Conservation (phyloP, 805 yeast genomes). For the Kodamaea kaohsiungensis region DNA sequence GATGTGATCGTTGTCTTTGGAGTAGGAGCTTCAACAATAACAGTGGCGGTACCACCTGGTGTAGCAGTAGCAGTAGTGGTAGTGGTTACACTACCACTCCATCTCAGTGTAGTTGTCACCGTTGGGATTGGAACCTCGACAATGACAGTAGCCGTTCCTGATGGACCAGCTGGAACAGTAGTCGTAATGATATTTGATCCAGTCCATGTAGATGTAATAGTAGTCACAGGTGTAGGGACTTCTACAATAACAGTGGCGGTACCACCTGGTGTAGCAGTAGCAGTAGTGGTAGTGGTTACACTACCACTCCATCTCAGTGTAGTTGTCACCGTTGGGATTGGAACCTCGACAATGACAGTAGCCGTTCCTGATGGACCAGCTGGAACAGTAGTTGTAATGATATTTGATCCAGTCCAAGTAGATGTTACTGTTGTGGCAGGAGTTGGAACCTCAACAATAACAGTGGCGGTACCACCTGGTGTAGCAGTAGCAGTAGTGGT, state of each 20-base stretch:
- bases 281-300: slow-evolving; percentile 9
- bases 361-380: slow-evolving; percentile 7
- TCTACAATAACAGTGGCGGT: slow-evolving; percentile 15
- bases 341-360: slow-evolving; percentile 11
- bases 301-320: slow-evolving; percentile 12
- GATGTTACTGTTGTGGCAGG: slow-evolving; percentile 11
- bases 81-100: slow-evolving; percentile 11
- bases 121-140: slow-evolving; percentile 8
- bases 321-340: slow-evolving; percentile 8
- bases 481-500: background rate
- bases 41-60: slow-evolving; percentile 13
- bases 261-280: slow-evolving; percentile 3
- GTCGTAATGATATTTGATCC: slow-evolving; percentile 8
- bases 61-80: slow-evolving; percentile 2
- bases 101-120: slow-evolving; percentile 9
- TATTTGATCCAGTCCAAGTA: slow-evolving; percentile 14
- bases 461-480: slow-evolving; percentile 9
- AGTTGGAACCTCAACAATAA: slow-evolving; percentile 12
- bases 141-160: slow-evolving; percentile 12
- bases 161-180: slow-evolving; percentile 7
- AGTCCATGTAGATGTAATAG: slow-evolving; percentile 3
- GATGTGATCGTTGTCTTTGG: slow-evolving; percentile 4
- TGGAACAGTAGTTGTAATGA: slow-evolving; percentile 13
- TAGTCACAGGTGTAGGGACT: slow-evolving; percentile 11
- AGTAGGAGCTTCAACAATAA: slow-evolving; percentile 13